Evolutionary conservation across 257 asterid species (phyloP).

Genomic region (Scutellaria minor): DNA sequence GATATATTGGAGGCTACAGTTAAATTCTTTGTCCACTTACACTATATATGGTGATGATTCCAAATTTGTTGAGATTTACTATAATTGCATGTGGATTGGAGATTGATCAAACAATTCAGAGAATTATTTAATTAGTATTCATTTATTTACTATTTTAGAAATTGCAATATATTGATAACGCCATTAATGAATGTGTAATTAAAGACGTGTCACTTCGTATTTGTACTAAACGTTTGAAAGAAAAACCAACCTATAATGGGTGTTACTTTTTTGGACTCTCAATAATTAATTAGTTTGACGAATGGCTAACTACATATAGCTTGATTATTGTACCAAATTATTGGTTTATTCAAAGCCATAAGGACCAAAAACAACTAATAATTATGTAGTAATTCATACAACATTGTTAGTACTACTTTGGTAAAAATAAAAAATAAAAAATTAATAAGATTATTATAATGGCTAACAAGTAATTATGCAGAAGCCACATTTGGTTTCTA

Average conservation of each 20-base stretch:
- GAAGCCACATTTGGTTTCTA: no score
- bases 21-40: conserved; percentile 17
- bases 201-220: background rate
- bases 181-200: no score
- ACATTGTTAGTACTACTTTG: background rate
- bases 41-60: background rate
- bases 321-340: conserved; percentile 20
- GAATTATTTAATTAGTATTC: no score
- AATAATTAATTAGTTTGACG: background rate
- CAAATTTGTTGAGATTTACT: conserved; percentile 14
- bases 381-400: background rate
- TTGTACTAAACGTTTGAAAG: background rate
- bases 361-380: background rate
- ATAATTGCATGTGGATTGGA: background rate
- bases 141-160: no score
- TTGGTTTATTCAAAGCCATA: background rate
- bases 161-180: no score
- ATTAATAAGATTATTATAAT: background rate
- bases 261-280: conserved; percentile 10
- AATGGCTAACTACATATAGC: conserved; percentile 10
- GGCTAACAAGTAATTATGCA: background rate
- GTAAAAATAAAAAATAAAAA: no score
- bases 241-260: background rate
- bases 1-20: conserved; percentile 18
- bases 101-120: no score